These are phyloP conservation scores for Gymnopilus dilepis DNA, from an alignment of 768 basidiomycete species.

Conservation along the genomic window DNA sequence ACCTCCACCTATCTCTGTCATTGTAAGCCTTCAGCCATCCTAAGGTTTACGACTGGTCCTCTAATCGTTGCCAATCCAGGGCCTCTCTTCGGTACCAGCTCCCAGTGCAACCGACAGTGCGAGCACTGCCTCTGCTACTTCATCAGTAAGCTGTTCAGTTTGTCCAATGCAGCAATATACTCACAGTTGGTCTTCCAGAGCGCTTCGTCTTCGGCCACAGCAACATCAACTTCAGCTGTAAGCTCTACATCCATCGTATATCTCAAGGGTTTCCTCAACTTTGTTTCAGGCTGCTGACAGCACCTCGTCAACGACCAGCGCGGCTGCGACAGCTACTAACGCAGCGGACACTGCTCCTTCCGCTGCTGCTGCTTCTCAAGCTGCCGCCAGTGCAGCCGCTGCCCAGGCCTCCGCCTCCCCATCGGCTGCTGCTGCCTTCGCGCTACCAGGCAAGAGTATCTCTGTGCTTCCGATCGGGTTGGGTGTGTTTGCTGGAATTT, in stretches of 20 bases:
- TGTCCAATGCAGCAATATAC: not conserved
- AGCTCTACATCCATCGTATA: constrained; percentile 8
- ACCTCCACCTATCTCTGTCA: constrained; percentile 23
- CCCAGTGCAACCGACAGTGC: not conserved
- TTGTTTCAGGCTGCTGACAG: constrained; percentile 19
- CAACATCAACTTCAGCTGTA: constrained; percentile 16
- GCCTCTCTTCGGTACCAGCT: constrained; percentile 22
- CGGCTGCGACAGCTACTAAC: constrained; percentile 27
- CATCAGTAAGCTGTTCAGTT: not conserved
- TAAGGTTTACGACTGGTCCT: not conserved
- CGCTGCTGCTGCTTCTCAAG: constrained; percentile 21
- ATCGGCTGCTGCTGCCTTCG: constrained; percentile 50
- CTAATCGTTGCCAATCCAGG: constrained; percentile 15
- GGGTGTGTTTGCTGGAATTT: constrained; percentile 85
- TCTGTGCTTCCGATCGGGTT: constrained; percentile 84
- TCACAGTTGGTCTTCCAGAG: not conserved
- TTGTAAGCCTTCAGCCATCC: constrained; percentile 15
- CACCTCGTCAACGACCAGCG: constrained; percentile 19
- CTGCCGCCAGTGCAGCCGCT: constrained; percentile 34
- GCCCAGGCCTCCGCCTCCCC: constrained; percentile 38
- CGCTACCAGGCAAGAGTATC: constrained; percentile 73
- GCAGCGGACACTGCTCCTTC: constrained; percentile 22
- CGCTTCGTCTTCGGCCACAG: constrained; percentile 14
- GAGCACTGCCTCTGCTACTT: not conserved
- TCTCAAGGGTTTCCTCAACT: not conserved